Conservation (phyloP, 805 yeast genomes). For the Barnettozyma siamensis region DNA sequence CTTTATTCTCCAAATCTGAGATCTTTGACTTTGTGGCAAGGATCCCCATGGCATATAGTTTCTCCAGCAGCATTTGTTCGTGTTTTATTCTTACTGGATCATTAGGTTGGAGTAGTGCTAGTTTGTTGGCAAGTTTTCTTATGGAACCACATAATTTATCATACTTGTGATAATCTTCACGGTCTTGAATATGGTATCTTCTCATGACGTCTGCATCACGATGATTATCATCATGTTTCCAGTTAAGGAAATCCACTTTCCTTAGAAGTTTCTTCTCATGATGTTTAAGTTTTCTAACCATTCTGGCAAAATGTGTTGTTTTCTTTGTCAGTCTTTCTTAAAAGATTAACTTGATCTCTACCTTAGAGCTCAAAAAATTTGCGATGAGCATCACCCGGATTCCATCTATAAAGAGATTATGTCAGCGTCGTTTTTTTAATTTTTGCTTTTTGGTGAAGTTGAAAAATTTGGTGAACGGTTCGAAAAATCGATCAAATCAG, state of each 20-base stretch:
- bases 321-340: too few relatives aligned
- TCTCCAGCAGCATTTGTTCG: conserved; percentile 82
- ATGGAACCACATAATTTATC: conserved; percentile 90
- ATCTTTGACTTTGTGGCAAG: conserved; percentile 84
- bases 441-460: not conserved
- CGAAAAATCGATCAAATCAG: not conserved
- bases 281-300: conserved; percentile 87
- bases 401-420: not conserved
- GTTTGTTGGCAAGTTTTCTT: conserved; percentile 77
- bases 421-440: not conserved
- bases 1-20: conserved; percentile 84
- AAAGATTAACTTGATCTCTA: too few relatives aligned
- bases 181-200: conserved; percentile 85
- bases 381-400: conserved; percentile 10
- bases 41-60: conserved; percentile 83
- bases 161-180: conserved; percentile 94
- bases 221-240: conserved; percentile 96
- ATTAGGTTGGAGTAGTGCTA: conserved; percentile 77
- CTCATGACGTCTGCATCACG: conserved; percentile 96
- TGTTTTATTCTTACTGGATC: conserved; percentile 87
- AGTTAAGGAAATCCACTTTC: conserved; percentile 93
- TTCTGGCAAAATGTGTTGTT: too few relatives aligned
- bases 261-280: conserved; percentile 93
- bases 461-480: not conserved
- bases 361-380: not conserved